Conservation (phyloP, 306 rosid genomes). For the Malus sylvestris region DNA sequence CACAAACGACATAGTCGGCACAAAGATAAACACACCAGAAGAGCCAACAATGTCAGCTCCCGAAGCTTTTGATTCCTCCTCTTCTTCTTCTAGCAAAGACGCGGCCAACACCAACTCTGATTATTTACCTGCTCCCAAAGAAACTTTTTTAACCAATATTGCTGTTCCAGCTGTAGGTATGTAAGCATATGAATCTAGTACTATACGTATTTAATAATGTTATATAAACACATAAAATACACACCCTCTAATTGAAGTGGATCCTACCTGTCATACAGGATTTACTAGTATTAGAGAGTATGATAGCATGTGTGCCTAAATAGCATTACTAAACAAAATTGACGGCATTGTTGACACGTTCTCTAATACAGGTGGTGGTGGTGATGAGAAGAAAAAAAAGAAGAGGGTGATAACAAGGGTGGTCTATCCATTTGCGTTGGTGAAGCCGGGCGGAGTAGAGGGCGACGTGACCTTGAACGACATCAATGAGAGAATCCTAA, state of each 20-base stretch:
- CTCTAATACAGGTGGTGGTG: not conserved
- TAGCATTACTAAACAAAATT: not conserved
- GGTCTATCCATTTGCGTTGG: conserved; percentile 87
- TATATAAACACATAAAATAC: too few relatives aligned
- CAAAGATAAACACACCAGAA: conserved; percentile 37
- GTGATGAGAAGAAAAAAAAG: conserved; percentile 11
- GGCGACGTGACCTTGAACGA: conserved; percentile 91
- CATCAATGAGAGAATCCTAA: conserved; percentile 79
- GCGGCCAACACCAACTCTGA: conserved; percentile 19
- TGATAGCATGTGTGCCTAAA: not conserved
- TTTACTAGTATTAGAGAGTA: not conserved
- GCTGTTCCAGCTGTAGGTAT: not conserved
- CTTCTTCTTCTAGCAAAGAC: conserved; percentile 60
- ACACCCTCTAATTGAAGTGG: too few relatives aligned
- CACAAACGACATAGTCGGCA: conserved; percentile 6
- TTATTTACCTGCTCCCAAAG: not conserved
- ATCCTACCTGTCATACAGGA: too few relatives aligned
- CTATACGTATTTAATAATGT: too few relatives aligned
- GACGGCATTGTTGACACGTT: not conserved
- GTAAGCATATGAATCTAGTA: not conserved
- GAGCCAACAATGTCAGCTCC: conserved; percentile 28
- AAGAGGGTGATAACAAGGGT: conserved; percentile 33
- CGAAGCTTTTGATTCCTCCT: conserved; percentile 56
- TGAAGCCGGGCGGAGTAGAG: conserved; percentile 88
- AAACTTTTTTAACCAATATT: not conserved